phyloP scores from a whole-genome alignment of 164 flowering plant species.

The Umbellularia californica region DNA sequence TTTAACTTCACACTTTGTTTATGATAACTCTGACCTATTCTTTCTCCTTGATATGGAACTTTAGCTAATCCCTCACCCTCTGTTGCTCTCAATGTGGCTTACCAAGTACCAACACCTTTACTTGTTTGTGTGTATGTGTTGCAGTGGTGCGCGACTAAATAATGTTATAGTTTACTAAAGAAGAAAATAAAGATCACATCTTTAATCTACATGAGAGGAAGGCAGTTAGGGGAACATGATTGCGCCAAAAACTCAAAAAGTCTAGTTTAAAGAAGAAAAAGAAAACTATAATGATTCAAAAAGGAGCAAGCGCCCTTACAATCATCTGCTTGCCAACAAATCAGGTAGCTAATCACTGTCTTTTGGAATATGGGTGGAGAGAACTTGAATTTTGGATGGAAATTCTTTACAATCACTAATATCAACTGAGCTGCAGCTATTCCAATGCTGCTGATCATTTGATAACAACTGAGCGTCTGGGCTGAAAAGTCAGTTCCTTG shows the following conservation, averaged over 20 bases:
- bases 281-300: too few relatives aligned
- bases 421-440: neutral
- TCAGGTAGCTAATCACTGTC: neutral
- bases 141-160: neutral
- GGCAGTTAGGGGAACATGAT: neutral
- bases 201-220: too few relatives aligned
- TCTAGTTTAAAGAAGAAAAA: too few relatives aligned
- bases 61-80: neutral
- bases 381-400: neutral
- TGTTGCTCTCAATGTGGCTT: neutral
- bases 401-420: neutral
- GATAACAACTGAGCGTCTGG: neutral
- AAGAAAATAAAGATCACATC: neutral
- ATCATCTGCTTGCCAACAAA: neutral
- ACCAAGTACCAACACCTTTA: neutral
- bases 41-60: neutral
- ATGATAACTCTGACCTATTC: neutral
- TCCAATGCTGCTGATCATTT: neutral
- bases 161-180: neutral
- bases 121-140: neutral
- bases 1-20: too few relatives aligned
- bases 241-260: neutral
- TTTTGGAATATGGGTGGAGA: neutral
- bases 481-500: neutral
- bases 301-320: neutral